phyloP scores from a whole-genome alignment of 805 yeast species.

The Nematodospora valgi region DNA sequence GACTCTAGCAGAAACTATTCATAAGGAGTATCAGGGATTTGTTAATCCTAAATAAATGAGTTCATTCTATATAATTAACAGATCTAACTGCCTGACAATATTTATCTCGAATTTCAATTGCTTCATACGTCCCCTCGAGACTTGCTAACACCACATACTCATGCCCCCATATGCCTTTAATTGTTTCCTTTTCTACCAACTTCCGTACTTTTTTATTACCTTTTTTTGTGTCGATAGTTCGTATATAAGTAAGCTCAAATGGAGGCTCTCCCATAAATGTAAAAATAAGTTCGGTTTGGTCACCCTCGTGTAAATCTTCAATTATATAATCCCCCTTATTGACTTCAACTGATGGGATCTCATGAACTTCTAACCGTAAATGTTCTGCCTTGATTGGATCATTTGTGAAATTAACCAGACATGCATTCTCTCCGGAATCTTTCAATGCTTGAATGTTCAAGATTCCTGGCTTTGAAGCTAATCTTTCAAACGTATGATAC shows the following conservation, averaged over 20 bases:
- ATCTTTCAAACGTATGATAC: conserved; percentile 48
- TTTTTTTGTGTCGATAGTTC: conserved; percentile 48
- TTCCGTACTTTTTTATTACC: conserved; percentile 18
- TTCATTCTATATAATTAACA: conserved; percentile 7
- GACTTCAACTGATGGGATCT: conserved; percentile 73
- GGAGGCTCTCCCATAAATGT: conserved; percentile 88
- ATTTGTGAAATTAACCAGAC: conserved; percentile 57
- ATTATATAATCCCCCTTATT: conserved; percentile 71
- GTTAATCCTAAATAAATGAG: neutral
- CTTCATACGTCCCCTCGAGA: conserved; percentile 91
- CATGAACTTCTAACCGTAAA: conserved; percentile 36
- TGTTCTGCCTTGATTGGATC: conserved; percentile 28
- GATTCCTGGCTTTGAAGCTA: conserved; percentile 81
- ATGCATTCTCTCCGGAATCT: conserved; percentile 70
- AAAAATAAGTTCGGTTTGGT: conserved; percentile 82
- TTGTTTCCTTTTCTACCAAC: conserved; percentile 50
- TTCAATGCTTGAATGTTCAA: conserved; percentile 63
- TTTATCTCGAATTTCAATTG: conserved; percentile 83
- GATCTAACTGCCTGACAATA: conserved; percentile 47
- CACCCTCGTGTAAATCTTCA: conserved; percentile 92
- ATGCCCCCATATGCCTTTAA: conserved; percentile 67
- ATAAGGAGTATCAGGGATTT: conserved; percentile 11
- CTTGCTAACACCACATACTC: conserved; percentile 74
- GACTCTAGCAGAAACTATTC: conserved; percentile 46
- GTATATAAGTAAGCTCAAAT: conserved; percentile 76